Base-by-base conservation (phyloP, 2,329 filamentous ascomycete species). In the Ophiocordyceps australis region DNA sequence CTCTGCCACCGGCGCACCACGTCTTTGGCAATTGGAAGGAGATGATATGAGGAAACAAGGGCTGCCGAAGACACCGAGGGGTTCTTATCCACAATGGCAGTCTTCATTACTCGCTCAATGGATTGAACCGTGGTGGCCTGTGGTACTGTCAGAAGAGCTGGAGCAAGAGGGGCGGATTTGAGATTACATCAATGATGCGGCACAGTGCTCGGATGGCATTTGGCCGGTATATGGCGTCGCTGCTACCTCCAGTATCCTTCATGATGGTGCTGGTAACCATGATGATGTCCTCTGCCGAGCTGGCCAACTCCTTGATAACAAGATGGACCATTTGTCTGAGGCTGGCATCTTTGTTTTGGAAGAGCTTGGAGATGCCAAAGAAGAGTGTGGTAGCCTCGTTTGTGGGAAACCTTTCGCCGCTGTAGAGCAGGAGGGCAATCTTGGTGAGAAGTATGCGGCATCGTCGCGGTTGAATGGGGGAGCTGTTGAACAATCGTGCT, bases 251-350 rank as follows among this genome's bases (percentile, higher is more conserved):
- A 9, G 86, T 94, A 52, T 98, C 89, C 63, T 98, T 98, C 89
- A 95, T 98, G 41, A 98, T 94, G 40, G 86, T 94, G 55, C 82
- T 92, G 12, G 89, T 98, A 34, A 94, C 89, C 89, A 98, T 95
- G 50, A 98, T 98, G 36, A 94, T 91, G 64, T 98, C 89, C 59
- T 95, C 83, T 31, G 89, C 89, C 14, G 83, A 93, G 52, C 74
- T 73, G 38, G 86, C 82, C 44, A 98, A 65, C 66, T 98, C 89
- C 70, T 95, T 98, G 61, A 95, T 81, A 49, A 94, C 75, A 38
- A 95, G 66, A 59, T 95, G 92, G 26, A 98, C 86, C 85, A 95
- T 94, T 63, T 98, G 89, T 45, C 89, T 82, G 48, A 98, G 65
- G 42, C 82, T 86, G 43, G 85, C 79, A 75, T 98, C 89, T 57